phyloP scores from a whole-genome alignment of 345 rosid species.

The Aquilaria sinensis region DNA sequence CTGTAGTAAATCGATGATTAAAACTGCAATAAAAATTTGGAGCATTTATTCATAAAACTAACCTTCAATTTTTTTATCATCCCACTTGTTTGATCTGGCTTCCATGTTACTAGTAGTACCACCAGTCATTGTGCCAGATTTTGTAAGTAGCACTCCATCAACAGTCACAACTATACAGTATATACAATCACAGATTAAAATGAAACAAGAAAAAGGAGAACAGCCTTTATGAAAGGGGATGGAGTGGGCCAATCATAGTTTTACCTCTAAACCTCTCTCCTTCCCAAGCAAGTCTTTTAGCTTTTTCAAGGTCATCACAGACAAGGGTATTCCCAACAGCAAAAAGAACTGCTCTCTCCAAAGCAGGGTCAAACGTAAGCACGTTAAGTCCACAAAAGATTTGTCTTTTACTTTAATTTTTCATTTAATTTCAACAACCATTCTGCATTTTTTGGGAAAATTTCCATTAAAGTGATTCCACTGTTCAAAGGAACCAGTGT shows the following conservation, averaged over 20 bases:
- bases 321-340: constrained; percentile 97
- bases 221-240: constrained; percentile 4
- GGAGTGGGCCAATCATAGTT: constrained; percentile 6
- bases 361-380: constrained; percentile 66
- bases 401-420: not conserved
- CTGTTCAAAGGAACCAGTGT: too few species aligned
- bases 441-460: too few species aligned
- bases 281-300: constrained; percentile 87
- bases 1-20: constrained; percentile 35
- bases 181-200: constrained; percentile 13
- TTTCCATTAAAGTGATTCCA: too few species aligned
- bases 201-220: constrained; percentile 10
- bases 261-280: constrained; percentile 93
- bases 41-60: constrained; percentile 13
- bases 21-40: constrained; percentile 8
- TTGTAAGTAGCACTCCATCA: constrained; percentile 90
- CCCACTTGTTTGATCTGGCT: constrained; percentile 96
- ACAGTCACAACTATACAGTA: constrained; percentile 77
- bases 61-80: constrained; percentile 95
- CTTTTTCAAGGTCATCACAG: constrained; percentile 96
- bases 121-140: constrained; percentile 99
- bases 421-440: not conserved
- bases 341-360: constrained; percentile 91
- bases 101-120: constrained; percentile 99
- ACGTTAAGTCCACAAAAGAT: constrained; percentile 52